These are phyloP conservation scores for Hypomyces perniciosus DNA, from an alignment of 2,329 filamentous ascomycete genomes.

Conservation along the genomic window DNA sequence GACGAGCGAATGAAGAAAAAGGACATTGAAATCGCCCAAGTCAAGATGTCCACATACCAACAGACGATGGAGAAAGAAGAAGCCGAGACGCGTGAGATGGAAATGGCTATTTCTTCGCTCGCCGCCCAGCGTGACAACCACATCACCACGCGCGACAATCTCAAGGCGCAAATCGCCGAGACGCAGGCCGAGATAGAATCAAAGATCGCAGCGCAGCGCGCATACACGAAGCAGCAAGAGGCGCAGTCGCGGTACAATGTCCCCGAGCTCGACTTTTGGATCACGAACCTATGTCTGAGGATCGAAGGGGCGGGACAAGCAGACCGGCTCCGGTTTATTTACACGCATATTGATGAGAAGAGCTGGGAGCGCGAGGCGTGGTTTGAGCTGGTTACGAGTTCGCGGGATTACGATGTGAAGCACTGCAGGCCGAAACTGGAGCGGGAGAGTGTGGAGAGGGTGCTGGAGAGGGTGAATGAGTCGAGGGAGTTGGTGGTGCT, in stretches of 20 bases:
- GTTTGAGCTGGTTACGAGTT: constrained; percentile 83
- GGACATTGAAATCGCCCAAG: constrained; percentile 75
- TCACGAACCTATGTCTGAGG: constrained; percentile 77
- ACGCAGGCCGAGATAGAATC: constrained; percentile 66
- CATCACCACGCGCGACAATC: constrained; percentile 47
- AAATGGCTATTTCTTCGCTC: constrained; percentile 53
- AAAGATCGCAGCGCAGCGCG: constrained; percentile 63
- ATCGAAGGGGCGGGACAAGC: constrained; percentile 84
- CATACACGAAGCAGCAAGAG: constrained; percentile 68
- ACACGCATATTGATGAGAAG: constrained; percentile 76
- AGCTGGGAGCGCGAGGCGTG: constrained; percentile 86
- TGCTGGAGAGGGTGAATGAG: constrained; percentile 78
- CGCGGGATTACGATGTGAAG: constrained; percentile 77
- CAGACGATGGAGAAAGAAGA: constrained; percentile 71
- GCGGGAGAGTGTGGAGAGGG: constrained; percentile 66
- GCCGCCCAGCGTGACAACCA: constrained; percentile 56
- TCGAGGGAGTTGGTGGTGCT: constrained; percentile 64
- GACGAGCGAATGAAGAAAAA: constrained; percentile 85
- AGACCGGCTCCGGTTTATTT: constrained; percentile 85
- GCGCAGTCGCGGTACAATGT: constrained; percentile 82
- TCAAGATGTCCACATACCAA: constrained; percentile 64
- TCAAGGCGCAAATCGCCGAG: constrained; percentile 57
- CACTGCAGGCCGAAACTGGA: constrained; percentile 79
- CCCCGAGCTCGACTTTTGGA: constrained; percentile 94
- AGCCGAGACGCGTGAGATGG: constrained; percentile 71